phyloP scores from a whole-genome alignment of 83 land plant genomes.

The Picea abies region DNA sequence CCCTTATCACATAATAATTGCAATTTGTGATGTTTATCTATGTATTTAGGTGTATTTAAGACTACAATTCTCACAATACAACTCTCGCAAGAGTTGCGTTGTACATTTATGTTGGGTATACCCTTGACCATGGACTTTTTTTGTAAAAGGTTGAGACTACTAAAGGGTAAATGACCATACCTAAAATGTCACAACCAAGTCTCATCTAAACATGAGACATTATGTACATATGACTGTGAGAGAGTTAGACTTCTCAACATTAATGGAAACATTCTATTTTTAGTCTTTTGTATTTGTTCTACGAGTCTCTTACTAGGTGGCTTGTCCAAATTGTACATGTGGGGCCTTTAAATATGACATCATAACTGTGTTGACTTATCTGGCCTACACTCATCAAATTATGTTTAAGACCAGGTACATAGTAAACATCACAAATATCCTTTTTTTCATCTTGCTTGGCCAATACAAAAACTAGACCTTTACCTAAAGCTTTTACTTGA shows the following conservation, averaged over 20 bases:
- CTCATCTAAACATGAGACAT: not conserved
- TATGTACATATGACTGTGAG: not conserved
- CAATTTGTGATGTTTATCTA: too few relatives aligned
- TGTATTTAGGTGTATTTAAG: too few relatives aligned
- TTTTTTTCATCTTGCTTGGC: not conserved
- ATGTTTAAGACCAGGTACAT: too few relatives aligned
- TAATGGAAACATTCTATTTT: not conserved
- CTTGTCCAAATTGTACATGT: not conserved
- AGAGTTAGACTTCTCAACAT: not conserved
- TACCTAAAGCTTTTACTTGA: not conserved
- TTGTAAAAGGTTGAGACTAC: too few relatives aligned
- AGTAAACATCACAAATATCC: too few relatives aligned
- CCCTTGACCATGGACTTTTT: too few relatives aligned
- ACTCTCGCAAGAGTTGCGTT: not conserved
- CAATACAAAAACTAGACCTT: not conserved
- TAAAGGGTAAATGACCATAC: not conserved
- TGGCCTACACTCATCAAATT: too few relatives aligned
- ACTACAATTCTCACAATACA: not conserved
- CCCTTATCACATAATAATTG: too few relatives aligned
- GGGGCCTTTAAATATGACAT: too few relatives aligned
- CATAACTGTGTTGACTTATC: too few relatives aligned
- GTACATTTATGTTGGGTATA: too few relatives aligned
- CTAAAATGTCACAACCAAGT: not conserved
- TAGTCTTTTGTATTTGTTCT: not conserved
- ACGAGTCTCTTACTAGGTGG: conserved; percentile 5